These are phyloP conservation scores for Hypoxylon fuscum DNA, from an alignment of 495 filamentous ascomycete genomes.

Conservation along the genomic window DNA sequence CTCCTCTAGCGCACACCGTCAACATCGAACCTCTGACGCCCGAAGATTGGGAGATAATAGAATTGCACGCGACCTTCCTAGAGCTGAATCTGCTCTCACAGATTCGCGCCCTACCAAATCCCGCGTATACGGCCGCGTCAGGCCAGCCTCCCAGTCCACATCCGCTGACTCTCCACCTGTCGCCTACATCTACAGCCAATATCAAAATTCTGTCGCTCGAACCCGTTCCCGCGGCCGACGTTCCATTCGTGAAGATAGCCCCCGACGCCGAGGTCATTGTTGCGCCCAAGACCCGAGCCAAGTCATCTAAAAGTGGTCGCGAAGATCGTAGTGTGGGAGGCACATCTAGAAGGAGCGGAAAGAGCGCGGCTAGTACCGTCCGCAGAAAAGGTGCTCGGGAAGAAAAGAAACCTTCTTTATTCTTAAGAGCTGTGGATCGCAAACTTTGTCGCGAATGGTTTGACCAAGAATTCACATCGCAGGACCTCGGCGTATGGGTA, in stretches of 20 bases:
- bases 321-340: constrained; percentile 75
- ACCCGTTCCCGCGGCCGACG: constrained; percentile 71
- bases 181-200: constrained; percentile 93
- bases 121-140: constrained; percentile 63
- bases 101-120: constrained; percentile 91
- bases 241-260: constrained; percentile 88
- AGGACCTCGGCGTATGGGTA: constrained; percentile 82
- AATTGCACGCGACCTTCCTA: constrained; percentile 92
- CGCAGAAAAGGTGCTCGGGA: constrained; percentile 67
- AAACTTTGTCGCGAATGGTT: constrained; percentile 74
- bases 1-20: constrained; percentile 87
- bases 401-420: constrained; percentile 70
- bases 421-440: constrained; percentile 80
- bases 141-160: constrained; percentile 64
- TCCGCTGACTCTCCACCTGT: constrained; percentile 90
- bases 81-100: constrained; percentile 94
- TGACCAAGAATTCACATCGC: constrained; percentile 64
- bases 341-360: constrained; percentile 74
- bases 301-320: constrained; percentile 56
- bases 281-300: constrained; percentile 78
- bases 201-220: constrained; percentile 82
- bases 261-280: constrained; percentile 97
- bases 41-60: constrained; percentile 98
- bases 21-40: constrained; percentile 95
- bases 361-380: constrained; percentile 74